phyloP scores from a whole-genome alignment of 805 yeast species.

The Hanseniaspora osmophila region DNA sequence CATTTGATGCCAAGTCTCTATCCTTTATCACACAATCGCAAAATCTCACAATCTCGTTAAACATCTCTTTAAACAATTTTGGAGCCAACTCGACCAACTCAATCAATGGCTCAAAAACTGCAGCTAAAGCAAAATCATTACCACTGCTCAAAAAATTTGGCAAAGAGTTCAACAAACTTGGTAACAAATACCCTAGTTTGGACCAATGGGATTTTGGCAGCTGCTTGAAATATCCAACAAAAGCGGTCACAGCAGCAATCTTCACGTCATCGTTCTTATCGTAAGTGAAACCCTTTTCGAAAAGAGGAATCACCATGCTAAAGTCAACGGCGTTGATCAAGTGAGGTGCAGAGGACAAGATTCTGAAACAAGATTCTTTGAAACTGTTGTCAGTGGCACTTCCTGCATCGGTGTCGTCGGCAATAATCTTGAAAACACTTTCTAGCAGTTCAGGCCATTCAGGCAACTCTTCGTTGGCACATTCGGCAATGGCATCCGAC shows the following conservation, averaged over 20 bases:
- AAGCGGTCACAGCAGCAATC: constrained; percentile 84
- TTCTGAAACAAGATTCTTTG: constrained; percentile 84
- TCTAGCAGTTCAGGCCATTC: constrained; percentile 73
- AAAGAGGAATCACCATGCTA: constrained; percentile 47
- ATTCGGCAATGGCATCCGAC: constrained; percentile 87
- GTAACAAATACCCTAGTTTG: constrained; percentile 61
- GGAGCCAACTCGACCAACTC: constrained; percentile 91
- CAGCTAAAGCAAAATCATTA: constrained; percentile 66
- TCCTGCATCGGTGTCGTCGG: constrained; percentile 14
- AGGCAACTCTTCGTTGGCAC: constrained; percentile 54
- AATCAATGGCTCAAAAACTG: constrained; percentile 78
- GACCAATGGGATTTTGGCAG: constrained; percentile 74
- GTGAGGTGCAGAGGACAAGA: constrained; percentile 73
- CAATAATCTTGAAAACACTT: constrained; percentile 39
- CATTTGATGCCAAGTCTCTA: constrained; percentile 59
- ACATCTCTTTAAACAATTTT: constrained; percentile 83
- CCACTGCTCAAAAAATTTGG: constrained; percentile 73
- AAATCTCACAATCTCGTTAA: constrained; percentile 74
- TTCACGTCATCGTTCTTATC: constrained; percentile 59
- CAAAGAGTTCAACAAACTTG: constrained; percentile 70
- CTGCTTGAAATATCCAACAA: constrained; percentile 74
- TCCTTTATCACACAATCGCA: constrained; percentile 74
- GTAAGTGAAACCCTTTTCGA: constrained; percentile 51
- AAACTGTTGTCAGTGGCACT: constrained; percentile 40
- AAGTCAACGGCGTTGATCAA: constrained; percentile 49